Evolutionary conservation across 495 filamentous ascomycete genomes (phyloP), one percentile per base, ranked within the genome.

Genomic region (Penicillium coprophilum): DNA sequence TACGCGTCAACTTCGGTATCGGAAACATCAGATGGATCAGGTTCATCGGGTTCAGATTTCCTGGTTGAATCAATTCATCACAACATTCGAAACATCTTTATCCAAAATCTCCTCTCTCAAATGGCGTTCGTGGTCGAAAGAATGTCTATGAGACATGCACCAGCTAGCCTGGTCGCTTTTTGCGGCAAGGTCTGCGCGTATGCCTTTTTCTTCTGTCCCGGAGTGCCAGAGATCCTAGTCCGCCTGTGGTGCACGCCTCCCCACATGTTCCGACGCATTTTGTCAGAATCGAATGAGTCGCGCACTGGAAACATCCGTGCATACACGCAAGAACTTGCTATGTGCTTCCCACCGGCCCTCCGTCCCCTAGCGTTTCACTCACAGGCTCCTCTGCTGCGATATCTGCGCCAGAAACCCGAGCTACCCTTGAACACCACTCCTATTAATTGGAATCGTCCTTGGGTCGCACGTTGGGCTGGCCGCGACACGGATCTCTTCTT

Each of bases 121-220:
- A 90, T 97, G 85, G 77, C 83, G 10, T 87, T 95, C 55, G 90
- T 94, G 31, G 88, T 96, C 6, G 92, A 97, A 55, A 91, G 91
- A 64, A 90, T 97, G 88, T 92, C 89, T 8, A 76, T 91, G 60
- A 83, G 90, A 63, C 87, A 90, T 64, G 89, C 91, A n/a, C 89
- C 94, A n/a, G 85, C 90, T 36, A 95, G 90, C 65, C 71, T 97
- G 56, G 92, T 97, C 45, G 85, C 87, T 31, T 98, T 96, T 73
- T 94, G 91, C 65, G 94, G 93, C 49, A 97, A 95, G 71, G 90
- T 91, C 15, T 89, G 86, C 62, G 94, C 94, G 9, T 97, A 96
- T 71, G 94, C 94, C 32, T 98, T 96, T 72, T 95, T 94, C 67
- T 97, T 96, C 69, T 94, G 91, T 38, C 88, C 92, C 0, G 91